Percentiles rank a stretch among this genome's conserved stretches.
These are phyloP conservation scores for Cotoneaster glaucophyllus DNA, from an alignment of 306 rosid genomes.

Conservation along the genomic window DNA sequence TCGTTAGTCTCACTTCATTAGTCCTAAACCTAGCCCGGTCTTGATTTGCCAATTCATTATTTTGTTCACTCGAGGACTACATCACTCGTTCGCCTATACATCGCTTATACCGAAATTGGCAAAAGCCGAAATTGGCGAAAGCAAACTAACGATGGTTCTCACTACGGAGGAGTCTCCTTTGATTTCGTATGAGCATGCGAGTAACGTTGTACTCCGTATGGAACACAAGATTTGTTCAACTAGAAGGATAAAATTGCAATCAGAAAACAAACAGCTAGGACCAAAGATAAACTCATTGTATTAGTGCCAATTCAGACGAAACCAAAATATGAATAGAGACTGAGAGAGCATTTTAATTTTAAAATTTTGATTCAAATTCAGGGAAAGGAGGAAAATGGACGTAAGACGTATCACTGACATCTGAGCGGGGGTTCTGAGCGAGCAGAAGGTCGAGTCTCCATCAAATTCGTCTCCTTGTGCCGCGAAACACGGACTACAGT, in stretches of 20 bases:
- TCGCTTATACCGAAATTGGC: no score
- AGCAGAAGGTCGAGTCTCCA: slow-evolving; percentile 32
- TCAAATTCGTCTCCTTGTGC: slow-evolving; percentile 42
- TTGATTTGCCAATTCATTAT: background rate
- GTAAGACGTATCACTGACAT: slow-evolving; percentile 40
- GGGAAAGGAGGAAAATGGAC: slow-evolving; percentile 2
- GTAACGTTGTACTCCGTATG: background rate
- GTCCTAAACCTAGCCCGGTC: no score
- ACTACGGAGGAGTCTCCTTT: background rate
- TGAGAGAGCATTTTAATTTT: background rate
- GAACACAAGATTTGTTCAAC: background rate
- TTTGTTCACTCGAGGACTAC: background rate
- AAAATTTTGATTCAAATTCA: background rate
- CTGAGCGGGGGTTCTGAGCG: slow-evolving; percentile 4
- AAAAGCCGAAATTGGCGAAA: background rate
- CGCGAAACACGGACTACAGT: slow-evolving; percentile 49
- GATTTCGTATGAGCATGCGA: no score
- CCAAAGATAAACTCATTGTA: no score
- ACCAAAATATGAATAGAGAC: background rate
- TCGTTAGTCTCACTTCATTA: no score
- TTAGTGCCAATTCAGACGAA: background rate
- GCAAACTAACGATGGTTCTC: background rate
- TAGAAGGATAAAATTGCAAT: background rate
- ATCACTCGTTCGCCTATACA: background rate
- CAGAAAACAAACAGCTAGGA: background rate